Conservation (phyloP, 257 asterid species). For the Salvia splendens region DNA sequence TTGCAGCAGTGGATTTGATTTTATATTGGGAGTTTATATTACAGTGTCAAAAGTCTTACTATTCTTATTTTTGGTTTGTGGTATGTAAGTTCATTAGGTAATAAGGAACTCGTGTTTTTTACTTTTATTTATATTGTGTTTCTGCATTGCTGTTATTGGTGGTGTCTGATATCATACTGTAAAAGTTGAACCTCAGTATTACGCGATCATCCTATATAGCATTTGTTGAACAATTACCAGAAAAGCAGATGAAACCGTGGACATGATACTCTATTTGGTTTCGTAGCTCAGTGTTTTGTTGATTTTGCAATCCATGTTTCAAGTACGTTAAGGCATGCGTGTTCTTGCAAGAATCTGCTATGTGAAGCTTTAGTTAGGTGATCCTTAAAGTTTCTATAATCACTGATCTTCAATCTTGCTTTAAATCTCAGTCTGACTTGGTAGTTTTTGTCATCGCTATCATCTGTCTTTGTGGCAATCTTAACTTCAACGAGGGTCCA, state of each 20-base stretch:
- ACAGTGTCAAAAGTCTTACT: constrained; percentile 39
- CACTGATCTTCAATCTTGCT: neutral
- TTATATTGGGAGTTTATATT: constrained; percentile 40
- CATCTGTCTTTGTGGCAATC: constrained; percentile 3
- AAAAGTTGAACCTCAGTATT: constrained; percentile 39
- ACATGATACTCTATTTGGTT: neutral
- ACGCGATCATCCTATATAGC: constrained; percentile 38
- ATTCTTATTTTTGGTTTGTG: constrained; percentile 59
- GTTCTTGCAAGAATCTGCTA: constrained; percentile 17
- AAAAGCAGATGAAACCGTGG: constrained; percentile 18
- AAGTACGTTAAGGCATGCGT: neutral
- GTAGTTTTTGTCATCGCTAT: neutral
- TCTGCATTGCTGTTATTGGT: constrained; percentile 39
- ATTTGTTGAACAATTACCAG: constrained; percentile 37
- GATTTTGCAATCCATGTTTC: constrained; percentile 6
- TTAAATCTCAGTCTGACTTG: neutral
- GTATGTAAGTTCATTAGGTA: constrained; percentile 57
- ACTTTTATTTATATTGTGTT: constrained; percentile 29
- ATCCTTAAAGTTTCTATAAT: constrained; percentile 7
- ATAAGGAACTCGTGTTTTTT: constrained; percentile 44
- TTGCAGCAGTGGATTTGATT: constrained; percentile 65
- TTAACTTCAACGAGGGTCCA: neutral
- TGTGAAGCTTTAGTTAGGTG: constrained; percentile 15
- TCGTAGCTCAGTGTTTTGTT: constrained; percentile 6
- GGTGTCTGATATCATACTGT: constrained; percentile 52